Evolutionary conservation across 345 rosid genomes (phyloP), one percentile per base, ranked within the genome.

Genomic region (Durio zibethinus): DNA sequence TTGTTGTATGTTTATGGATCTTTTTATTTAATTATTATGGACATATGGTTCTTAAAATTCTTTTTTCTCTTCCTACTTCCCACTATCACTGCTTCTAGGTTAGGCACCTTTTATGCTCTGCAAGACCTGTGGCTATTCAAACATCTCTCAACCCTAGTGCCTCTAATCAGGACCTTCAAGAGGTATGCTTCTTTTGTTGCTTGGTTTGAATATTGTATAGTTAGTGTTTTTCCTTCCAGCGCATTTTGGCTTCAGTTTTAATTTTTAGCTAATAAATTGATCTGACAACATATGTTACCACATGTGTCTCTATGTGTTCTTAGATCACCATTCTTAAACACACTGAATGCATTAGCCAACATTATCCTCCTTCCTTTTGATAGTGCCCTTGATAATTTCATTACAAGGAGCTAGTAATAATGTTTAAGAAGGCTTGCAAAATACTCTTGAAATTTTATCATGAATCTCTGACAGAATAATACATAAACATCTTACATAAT

Each of bases 121-220:
- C 99, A 60, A 88, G 86, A 82, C 90, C 97, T 57, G 94, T 93
- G 80, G 97, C 94, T 38, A 83, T 93, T 83, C 96, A 93, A 76
- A 90, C 94, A 72, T 85, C 98, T 73, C 86, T 80, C 71, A 89
- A 89, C 78, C 92, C 97, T 54, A 90, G 88, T 82, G 85, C 92
- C 76, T 86, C 97, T 29, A 98, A 95, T 78, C 98, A 95, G 87
- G 99, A 95, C 77, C 90, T 90, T 80, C 99, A 95, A 81, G 98
- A 95, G 98, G 99, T 93, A 84, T 50, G 29, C 38, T 73, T 80
- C 40, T 70, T 27, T 76, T 7, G 31, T 75, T 73, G 16, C 7
- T 56, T 59, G 18, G 56, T 66, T 72, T 65, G 25, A 64, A 56
- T 53, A 64, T 40, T 77, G 60, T 50, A 52, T 52, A 33, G 59